phyloP scores from a whole-genome alignment of 306 rosid genomes.

The Gillenia trifoliata region DNA sequence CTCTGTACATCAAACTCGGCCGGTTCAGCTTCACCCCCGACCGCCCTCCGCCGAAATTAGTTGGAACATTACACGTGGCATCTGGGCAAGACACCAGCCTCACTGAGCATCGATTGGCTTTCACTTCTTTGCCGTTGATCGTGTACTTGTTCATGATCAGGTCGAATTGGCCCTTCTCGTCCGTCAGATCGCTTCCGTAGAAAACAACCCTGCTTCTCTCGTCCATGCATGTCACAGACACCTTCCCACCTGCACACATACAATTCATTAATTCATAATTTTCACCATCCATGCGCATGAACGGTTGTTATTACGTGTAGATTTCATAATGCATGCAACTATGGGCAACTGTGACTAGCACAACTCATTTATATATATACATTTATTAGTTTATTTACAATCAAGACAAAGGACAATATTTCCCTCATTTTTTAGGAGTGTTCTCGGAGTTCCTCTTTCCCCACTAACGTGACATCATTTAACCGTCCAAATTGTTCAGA shows the following conservation, averaged over 20 bases:
- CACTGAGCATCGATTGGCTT: slow-evolving; percentile 40
- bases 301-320: no score
- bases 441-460: no score
- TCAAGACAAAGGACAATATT: no score
- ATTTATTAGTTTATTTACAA: no score
- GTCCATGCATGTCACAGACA: slow-evolving; percentile 72
- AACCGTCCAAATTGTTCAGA: no score
- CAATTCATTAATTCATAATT: no score
- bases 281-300: neutral
- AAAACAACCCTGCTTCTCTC: slow-evolving; percentile 48
- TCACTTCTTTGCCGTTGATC: slow-evolving; percentile 41
- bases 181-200: slow-evolving; percentile 71
- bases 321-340: neutral
- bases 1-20: slow-evolving; percentile 43
- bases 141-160: slow-evolving; percentile 25
- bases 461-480: no score
- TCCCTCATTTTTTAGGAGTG: no score
- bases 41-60: slow-evolving; percentile 58
- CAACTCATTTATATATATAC: no score
- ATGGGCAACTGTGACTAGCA: no score
- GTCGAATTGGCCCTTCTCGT: slow-evolving; percentile 54
- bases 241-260: slow-evolving; percentile 41
- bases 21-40: slow-evolving; percentile 46
- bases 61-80: slow-evolving; percentile 56
- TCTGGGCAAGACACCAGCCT: slow-evolving; percentile 77